A percentile compares a stretch with the other conserved stretches of the same genome.
phyloP scores from a whole-genome alignment of 2,329 filamentous ascomycete genomes.

The Aspergillus chevalieri region DNA sequence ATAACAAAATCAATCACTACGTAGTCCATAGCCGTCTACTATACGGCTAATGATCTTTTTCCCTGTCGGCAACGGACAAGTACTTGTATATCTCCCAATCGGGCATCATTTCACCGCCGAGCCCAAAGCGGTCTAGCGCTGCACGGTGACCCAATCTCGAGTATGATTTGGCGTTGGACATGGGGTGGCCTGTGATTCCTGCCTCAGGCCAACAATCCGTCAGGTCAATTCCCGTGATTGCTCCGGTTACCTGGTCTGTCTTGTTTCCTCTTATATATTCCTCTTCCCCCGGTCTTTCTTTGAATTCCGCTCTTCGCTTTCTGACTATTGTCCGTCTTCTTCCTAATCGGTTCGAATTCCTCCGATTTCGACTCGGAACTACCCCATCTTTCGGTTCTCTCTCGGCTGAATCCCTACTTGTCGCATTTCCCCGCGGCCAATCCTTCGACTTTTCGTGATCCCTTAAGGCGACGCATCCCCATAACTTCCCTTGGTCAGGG shows the following conservation, averaged over 20 bases:
- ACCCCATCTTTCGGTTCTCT: background rate
- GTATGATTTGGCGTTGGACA: background rate
- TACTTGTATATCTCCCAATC: too few relatives aligned
- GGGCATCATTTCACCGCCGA: background rate
- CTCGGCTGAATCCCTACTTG: background rate
- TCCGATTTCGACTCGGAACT: background rate
- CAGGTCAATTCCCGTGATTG: background rate
- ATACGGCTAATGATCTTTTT: background rate
- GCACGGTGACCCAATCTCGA: too few relatives aligned
- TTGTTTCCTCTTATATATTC: background rate
- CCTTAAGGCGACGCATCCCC: constrained; percentile 71
- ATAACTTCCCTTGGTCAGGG: constrained; percentile 96
- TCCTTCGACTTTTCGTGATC: constrained; percentile 8
- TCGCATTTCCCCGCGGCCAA: background rate
- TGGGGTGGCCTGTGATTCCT: background rate
- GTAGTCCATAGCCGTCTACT: background rate
- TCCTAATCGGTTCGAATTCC: background rate
- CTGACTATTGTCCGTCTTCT: background rate
- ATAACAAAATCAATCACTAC: too few relatives aligned
- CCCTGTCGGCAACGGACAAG: background rate
- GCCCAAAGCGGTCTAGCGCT: background rate
- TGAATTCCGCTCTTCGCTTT: background rate
- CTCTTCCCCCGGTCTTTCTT: background rate
- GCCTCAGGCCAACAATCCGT: background rate
- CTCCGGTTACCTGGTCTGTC: background rate